Conservation (phyloP, 345 rosid genomes). For the Diplotaxis tenuifolia region DNA sequence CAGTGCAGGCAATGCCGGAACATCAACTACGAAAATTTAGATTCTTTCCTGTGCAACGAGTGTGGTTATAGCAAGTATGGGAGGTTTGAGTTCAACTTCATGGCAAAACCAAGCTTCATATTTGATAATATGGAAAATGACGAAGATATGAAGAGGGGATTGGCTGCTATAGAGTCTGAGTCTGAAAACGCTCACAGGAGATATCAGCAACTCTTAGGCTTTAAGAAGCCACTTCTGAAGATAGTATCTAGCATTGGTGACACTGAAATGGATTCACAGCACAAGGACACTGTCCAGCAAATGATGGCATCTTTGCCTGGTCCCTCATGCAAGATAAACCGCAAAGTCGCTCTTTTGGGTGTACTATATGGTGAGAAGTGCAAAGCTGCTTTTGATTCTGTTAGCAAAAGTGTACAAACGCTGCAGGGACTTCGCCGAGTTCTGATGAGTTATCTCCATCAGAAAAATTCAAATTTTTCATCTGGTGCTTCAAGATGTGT, state of each 20-base stretch:
- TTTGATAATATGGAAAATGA: constrained; percentile 99
- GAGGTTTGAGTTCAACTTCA: constrained; percentile 95
- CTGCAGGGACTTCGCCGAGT: constrained; percentile 97
- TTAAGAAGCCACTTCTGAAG: constrained; percentile 97
- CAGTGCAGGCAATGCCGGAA: constrained; percentile 99
- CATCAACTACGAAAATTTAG: constrained; percentile 92
- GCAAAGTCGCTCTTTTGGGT: constrained; percentile 97
- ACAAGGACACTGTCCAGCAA: constrained; percentile 99
- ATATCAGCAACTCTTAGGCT: constrained; percentile 98
- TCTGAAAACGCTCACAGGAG: constrained; percentile 99
- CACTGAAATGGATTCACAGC: constrained; percentile 97
- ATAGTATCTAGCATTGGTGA: constrained; percentile 97
- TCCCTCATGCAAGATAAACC: constrained; percentile 96
- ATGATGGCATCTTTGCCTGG: constrained; percentile 99
- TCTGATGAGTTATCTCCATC: constrained; percentile 94
- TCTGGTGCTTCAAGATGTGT: constrained; percentile 68
- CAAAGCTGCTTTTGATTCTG: constrained; percentile 99
- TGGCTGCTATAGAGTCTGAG: constrained; percentile 95
- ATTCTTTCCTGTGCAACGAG: constrained; percentile 97
- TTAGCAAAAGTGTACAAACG: constrained; percentile 98
- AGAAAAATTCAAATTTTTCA: constrained; percentile 65
- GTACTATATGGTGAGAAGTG: constrained; percentile 98
- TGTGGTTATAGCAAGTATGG: constrained; percentile 99
- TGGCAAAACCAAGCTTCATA: constrained; percentile 97
- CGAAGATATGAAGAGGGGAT: constrained; percentile 97